phyloP scores from a whole-genome alignment of 352 stramenopile genomes.

The Pythium oligandrum region DNA sequence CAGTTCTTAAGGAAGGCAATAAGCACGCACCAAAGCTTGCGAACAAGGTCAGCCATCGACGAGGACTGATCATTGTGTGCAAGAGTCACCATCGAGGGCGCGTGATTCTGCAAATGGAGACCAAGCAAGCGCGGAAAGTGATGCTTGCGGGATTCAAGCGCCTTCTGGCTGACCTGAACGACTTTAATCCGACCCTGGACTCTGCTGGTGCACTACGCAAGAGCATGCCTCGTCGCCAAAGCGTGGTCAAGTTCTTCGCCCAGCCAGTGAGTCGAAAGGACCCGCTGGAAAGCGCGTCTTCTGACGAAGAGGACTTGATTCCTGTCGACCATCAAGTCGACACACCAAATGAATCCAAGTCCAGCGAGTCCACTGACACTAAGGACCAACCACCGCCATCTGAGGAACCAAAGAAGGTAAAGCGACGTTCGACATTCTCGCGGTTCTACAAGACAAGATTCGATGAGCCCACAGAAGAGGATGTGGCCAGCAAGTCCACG shows the following conservation, averaged over 20 bases:
- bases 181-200: conserved; percentile 36
- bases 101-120: conserved; percentile 52
- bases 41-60: conserved; percentile 60
- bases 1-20: conserved; percentile 48
- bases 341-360: neutral
- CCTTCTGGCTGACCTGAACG: conserved; percentile 46
- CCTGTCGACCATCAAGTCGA: neutral
- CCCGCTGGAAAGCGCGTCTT: neutral
- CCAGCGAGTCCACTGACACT: neutral
- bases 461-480: conserved; percentile 22
- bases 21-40: conserved; percentile 36
- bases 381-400: neutral
- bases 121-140: conserved; percentile 55
- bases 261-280: neutral
- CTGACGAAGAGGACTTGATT: neutral
- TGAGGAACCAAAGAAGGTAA: neutral
- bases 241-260: conserved; percentile 47
- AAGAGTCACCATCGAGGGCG: conserved; percentile 60
- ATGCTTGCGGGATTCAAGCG: conserved; percentile 51
- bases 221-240: conserved; percentile 35
- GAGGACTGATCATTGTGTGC: conserved; percentile 59
- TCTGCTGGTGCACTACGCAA: conserved; percentile 38
- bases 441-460: conserved; percentile 66
- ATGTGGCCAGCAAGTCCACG: conserved; percentile 1
- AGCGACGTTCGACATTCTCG: conserved; percentile 16